These are phyloP conservation scores for Saccharomyces hybrid DNA, from an alignment of 1,139 yeast genomes.

Conservation along the genomic window DNA sequence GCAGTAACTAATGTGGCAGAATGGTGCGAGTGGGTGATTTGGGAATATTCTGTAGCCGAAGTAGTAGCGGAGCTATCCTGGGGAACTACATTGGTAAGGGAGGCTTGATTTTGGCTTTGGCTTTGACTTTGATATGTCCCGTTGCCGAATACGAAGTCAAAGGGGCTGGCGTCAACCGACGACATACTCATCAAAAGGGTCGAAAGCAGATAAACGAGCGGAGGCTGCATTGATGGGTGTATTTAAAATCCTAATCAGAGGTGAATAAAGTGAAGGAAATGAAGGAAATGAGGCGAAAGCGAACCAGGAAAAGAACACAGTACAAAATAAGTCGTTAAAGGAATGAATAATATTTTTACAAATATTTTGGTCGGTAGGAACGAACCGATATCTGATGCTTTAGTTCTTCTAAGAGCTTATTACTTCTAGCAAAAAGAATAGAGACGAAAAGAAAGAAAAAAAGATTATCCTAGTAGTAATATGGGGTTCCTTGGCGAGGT, in stretches of 20 bases:
- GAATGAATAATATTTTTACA: not conserved
- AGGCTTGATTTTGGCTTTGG: not conserved
- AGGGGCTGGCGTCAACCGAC: not conserved
- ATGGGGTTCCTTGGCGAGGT: not conserved
- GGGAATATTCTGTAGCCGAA: not conserved
- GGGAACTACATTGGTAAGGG: not conserved
- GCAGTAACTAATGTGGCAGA: not conserved
- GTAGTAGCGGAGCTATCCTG: not conserved
- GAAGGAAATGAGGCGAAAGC: not conserved
- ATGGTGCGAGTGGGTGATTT: not conserved
- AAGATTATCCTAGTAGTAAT: not conserved
- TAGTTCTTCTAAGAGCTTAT: not conserved
- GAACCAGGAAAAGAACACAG: not conserved
- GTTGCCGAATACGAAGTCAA: not conserved
- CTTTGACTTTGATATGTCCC: not conserved
- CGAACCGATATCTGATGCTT: not conserved
- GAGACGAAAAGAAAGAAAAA: not conserved
- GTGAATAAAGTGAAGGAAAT: not conserved
- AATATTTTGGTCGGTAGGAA: conserved; percentile 1
- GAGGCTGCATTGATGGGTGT: not conserved
- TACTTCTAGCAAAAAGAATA: not conserved
- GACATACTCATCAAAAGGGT: not conserved
- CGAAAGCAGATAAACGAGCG: not conserved
- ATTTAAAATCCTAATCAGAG: not conserved
- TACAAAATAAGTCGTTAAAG: not conserved